Conservation (phyloP, 441 rosid species). For the Pelargonium citronellum region DNA sequence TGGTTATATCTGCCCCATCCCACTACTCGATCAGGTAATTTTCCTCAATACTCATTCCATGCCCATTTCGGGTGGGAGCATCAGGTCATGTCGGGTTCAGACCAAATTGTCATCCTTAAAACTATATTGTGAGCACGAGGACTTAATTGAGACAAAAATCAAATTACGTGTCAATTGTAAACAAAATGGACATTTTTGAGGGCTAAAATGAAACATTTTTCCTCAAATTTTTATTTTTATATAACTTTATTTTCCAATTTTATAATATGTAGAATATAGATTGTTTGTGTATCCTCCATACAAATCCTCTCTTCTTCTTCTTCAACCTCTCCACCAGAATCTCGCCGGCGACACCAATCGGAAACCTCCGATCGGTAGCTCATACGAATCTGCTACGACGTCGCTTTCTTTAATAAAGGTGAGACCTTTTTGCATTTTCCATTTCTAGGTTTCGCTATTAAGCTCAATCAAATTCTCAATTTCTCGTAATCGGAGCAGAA, state of each 20-base stretch:
- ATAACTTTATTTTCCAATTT: not conserved
- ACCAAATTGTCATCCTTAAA: no score
- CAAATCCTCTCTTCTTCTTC: slow-evolving; percentile 1
- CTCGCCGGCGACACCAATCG: slow-evolving; percentile 8
- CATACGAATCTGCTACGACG: not conserved
- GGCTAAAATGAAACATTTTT: no score
- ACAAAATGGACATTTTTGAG: no score
- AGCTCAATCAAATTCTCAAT: not conserved
- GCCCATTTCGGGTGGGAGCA: no score
- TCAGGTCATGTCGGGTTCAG: no score
- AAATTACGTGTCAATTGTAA: no score
- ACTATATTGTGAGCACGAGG: no score
- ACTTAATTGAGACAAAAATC: no score
- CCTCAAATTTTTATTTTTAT: not conserved
- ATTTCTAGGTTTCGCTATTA: not conserved
- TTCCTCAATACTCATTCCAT: no score
- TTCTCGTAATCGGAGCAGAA: not conserved
- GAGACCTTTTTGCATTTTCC: not conserved
- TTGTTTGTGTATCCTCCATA: not conserved
- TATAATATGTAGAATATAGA: not conserved
- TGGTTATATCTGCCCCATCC: no score
- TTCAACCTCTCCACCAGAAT: slow-evolving; percentile 2
- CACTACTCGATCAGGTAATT: no score
- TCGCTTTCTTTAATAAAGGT: not conserved
- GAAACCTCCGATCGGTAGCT: not conserved